These are phyloP conservation scores for Fraxinus quadrangulata DNA, from an alignment of 257 asterid genomes.

Conservation along the genomic window DNA sequence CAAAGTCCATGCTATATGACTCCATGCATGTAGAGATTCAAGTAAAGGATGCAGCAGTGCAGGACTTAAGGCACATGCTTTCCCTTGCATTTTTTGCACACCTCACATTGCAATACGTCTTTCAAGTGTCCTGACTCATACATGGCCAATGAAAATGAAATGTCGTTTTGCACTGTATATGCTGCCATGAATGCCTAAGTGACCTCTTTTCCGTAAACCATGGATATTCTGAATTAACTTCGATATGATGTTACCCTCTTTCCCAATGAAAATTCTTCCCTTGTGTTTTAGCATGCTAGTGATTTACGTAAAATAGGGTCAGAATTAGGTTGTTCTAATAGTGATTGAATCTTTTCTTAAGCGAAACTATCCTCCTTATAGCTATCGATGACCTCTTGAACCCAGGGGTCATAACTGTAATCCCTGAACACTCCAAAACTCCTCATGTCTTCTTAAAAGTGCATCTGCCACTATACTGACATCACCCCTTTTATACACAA, in stretches of 20 bases:
- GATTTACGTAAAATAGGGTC: not conserved
- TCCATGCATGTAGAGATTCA: not conserved
- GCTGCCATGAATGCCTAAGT: not conserved
- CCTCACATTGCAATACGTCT: too few species aligned
- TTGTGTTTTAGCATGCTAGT: not conserved
- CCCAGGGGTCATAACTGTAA: not conserved
- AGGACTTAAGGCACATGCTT: too few species aligned
- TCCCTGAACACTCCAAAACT: not conserved
- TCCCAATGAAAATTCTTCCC: not conserved
- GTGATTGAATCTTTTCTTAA: not conserved
- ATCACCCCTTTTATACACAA: not conserved
- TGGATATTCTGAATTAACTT: not conserved
- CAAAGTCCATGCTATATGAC: not conserved
- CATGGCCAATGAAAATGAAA: not conserved
- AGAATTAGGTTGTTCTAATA: not conserved
- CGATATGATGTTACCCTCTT: not conserved
- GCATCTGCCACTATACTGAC: slow-evolving; percentile 22
- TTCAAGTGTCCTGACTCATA: too few species aligned
- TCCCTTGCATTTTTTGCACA: too few species aligned
- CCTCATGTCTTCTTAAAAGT: not conserved
- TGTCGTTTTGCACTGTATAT: not conserved
- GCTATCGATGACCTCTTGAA: not conserved
- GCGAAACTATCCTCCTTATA: not conserved
- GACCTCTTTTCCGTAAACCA: not conserved
- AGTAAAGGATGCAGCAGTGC: not conserved